phyloP scores from a whole-genome alignment of 129 eudicot genomes.

The Saussurea involucrata region DNA sequence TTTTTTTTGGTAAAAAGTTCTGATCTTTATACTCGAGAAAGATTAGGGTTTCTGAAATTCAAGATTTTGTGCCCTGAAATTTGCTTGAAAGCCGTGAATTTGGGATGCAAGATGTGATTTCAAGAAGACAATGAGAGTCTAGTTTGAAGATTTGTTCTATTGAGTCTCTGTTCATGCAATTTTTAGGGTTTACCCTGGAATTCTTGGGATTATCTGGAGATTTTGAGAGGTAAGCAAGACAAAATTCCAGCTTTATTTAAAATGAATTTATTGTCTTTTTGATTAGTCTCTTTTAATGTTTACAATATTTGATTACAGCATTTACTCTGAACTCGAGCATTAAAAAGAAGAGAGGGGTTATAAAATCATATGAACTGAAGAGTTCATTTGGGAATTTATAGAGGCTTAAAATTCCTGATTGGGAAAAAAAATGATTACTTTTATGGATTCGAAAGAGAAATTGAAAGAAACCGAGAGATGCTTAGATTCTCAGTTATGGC shows the following conservation, averaged over 20 bases:
- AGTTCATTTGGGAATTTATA: constrained; percentile 27
- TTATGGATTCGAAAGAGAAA: constrained; percentile 83
- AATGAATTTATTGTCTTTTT: constrained; percentile 22
- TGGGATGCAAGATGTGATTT: constrained; percentile 28
- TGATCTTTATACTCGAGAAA: background rate
- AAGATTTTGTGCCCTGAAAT: background rate
- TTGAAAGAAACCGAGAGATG: constrained; percentile 56
- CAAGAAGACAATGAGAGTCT: constrained; percentile 38
- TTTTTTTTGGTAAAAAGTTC: background rate
- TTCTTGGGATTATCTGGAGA: constrained; percentile 2
- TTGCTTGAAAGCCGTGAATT: constrained; percentile 5
- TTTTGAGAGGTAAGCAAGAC: constrained; percentile 17
- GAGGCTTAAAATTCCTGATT: constrained; percentile 3
- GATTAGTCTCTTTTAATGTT: constrained; percentile 15
- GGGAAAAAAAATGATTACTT: constrained; percentile 52
- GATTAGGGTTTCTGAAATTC: constrained; percentile 12
- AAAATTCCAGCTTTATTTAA: background rate
- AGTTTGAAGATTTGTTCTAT: constrained; percentile 1
- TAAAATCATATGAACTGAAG: constrained; percentile 36
- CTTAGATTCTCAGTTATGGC: constrained; percentile 97
- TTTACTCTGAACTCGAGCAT: constrained; percentile 28
- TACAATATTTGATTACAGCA: constrained; percentile 31
- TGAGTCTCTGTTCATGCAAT: constrained; percentile 24
- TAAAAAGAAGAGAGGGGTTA: constrained; percentile 25
- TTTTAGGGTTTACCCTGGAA: constrained; percentile 9